A percentile compares a stretch with the other conserved stretches of the same genome.
Evolutionary conservation across 495 filamentous ascomycete genomes (phyloP).

Genomic region (Neurospora sublineolata): DNA sequence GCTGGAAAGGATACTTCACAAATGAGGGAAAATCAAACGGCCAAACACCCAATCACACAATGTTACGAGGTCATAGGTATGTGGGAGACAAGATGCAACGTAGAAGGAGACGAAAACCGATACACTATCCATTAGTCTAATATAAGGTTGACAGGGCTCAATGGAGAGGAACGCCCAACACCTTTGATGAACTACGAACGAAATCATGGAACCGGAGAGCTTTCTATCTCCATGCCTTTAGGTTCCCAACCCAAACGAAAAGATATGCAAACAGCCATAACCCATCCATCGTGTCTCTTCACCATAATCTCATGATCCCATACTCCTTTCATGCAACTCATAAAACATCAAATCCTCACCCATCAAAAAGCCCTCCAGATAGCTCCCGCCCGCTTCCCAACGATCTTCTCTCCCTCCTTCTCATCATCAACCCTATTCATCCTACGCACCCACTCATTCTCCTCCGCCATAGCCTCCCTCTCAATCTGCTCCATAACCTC

Average conservation of each 20-base stretch:
- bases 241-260: not conserved
- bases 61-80: too few species aligned
- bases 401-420: not conserved
- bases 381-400: slow-evolving; percentile 16
- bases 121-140: not conserved
- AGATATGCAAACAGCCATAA: not conserved
- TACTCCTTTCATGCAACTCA: not conserved
- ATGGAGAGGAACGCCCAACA: not conserved
- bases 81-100: too few species aligned
- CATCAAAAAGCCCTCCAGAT: slow-evolving; percentile 21
- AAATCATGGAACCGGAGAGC: not conserved
- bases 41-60: too few species aligned
- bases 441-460: slow-evolving; percentile 36
- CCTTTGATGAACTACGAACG: not conserved
- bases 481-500: slow-evolving; percentile 37
- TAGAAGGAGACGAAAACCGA: too few species aligned
- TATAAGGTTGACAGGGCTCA: not conserved
- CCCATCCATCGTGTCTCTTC: not conserved
- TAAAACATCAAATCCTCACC: not conserved
- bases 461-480: slow-evolving; percentile 28
- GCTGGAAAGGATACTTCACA: too few species aligned
- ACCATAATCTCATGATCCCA: not conserved
- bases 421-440: slow-evolving; percentile 28
- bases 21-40: too few species aligned
- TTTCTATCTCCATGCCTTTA: not conserved